Percentiles rank a stretch among this genome's conserved stretches.
phyloP scores from a whole-genome alignment of 169 alveolate genomes.

The Plasmodium gonderi region DNA sequence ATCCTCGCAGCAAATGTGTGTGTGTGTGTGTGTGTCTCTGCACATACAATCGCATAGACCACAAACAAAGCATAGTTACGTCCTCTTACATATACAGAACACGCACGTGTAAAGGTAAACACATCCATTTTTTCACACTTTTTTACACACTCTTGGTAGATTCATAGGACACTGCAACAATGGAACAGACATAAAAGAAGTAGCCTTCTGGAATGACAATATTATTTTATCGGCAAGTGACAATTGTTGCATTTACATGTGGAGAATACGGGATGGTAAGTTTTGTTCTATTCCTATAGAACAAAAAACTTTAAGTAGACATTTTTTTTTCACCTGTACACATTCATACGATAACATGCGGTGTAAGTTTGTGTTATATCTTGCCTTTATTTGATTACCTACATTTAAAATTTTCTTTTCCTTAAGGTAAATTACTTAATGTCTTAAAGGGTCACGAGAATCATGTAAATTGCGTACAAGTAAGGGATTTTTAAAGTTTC shows the following conservation, averaged over 20 bases:
- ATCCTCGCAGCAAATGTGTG: not conserved
- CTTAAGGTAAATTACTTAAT: conserved; percentile 72
- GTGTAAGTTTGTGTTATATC: no score
- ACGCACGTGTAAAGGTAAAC: not conserved
- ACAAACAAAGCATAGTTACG: no score
- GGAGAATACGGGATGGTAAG: conserved; percentile 74
- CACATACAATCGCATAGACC: no score
- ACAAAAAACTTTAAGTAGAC: not conserved
- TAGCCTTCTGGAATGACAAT: conserved; percentile 78
- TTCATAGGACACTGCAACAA: conserved; percentile 78
- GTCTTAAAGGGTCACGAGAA: conserved; percentile 73
- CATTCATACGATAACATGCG: no score
- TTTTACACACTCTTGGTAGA: not conserved
- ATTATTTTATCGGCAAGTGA: conserved; percentile 77
- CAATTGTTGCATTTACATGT: conserved; percentile 72
- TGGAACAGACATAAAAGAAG: conserved; percentile 78
- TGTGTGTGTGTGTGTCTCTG: not conserved
- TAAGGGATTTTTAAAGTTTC: not conserved
- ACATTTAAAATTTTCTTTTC: not conserved
- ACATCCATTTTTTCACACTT: not conserved
- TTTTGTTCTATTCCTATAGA: not conserved
- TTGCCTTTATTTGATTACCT: no score
- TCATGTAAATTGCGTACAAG: conserved; percentile 79
- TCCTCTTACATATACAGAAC: not conserved
- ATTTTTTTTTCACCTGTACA: not conserved